Evolutionary conservation across 176 grass and related monocot genomes (phyloP).

Genomic region (Otatea glauca): DNA sequence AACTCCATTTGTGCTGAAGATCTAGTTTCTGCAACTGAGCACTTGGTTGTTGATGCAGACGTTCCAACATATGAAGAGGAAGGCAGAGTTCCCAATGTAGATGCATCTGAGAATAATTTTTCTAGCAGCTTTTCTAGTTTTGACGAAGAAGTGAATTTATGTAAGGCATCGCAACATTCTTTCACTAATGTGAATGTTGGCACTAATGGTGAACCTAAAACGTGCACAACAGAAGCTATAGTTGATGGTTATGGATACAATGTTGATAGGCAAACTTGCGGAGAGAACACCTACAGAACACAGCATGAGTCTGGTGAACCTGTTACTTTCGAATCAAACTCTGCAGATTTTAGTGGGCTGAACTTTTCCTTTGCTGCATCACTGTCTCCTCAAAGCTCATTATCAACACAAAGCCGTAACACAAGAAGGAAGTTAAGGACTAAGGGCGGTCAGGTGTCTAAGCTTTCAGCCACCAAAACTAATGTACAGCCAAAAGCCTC

Average conservation of each 20-base stretch:
- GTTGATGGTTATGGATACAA: constrained; percentile 25
- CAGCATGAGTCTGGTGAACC: constrained; percentile 14
- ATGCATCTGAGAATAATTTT: constrained; percentile 47
- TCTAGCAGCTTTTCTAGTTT: constrained; percentile 60
- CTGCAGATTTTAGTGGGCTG: constrained; percentile 38
- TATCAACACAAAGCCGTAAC: constrained; percentile 46
- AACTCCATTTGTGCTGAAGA: constrained; percentile 52
- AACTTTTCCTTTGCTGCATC: constrained; percentile 60
- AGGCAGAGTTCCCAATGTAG: constrained; percentile 20
- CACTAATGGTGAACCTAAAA: constrained; percentile 33
- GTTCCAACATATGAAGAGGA: constrained; percentile 35
- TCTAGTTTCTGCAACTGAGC: constrained; percentile 60
- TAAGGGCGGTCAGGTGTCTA: constrained; percentile 41
- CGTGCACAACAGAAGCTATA: constrained; percentile 36
- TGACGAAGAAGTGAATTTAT: constrained; percentile 34
- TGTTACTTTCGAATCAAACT: constrained; percentile 40
- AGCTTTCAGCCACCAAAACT: constrained; percentile 40
- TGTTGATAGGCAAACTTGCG: constrained; percentile 28
- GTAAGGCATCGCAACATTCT: constrained; percentile 37
- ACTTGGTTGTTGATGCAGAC: constrained; percentile 55
- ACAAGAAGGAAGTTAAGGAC: constrained; percentile 80
- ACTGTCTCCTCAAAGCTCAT: constrained; percentile 24
- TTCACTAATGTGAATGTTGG: constrained; percentile 44
- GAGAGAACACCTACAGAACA: constrained; percentile 36
- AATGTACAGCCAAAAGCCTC: constrained; percentile 43